Conservation (phyloP, 2,329 filamentous ascomycete species). For the Phaeosphaeriaceae sp. region DNA sequence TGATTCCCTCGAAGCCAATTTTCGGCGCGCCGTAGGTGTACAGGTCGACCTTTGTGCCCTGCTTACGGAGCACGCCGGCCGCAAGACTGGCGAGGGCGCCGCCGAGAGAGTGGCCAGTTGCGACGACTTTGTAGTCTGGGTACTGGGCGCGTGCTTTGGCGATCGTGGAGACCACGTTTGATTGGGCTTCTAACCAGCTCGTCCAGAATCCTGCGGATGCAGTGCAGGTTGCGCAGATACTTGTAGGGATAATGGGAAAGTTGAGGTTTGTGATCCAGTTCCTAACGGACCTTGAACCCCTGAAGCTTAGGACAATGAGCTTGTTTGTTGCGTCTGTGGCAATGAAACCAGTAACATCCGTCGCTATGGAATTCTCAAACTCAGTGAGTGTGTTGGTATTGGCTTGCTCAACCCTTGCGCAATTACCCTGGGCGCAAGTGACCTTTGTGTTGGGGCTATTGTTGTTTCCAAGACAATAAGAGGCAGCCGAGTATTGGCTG, state of each 20-base stretch:
- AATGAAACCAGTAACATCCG: slow-evolving; percentile 57
- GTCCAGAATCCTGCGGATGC: slow-evolving; percentile 65
- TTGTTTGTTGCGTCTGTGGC: slow-evolving; percentile 54
- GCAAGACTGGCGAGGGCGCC: slow-evolving; percentile 68
- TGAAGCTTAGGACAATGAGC: slow-evolving; percentile 66
- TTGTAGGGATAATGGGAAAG: slow-evolving; percentile 51
- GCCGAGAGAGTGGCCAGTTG: slow-evolving; percentile 74
- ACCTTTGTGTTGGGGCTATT: slow-evolving; percentile 52
- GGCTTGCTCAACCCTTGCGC: slow-evolving; percentile 56
- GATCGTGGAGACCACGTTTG: slow-evolving; percentile 53
- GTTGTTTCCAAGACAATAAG: slow-evolving; percentile 60
- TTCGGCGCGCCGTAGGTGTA: slow-evolving; percentile 73
- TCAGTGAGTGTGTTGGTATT: slow-evolving; percentile 55
- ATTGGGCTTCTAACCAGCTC: slow-evolving; percentile 64
- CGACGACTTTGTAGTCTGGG: slow-evolving; percentile 61
- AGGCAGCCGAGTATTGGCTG: slow-evolving; percentile 60
- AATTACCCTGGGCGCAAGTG: slow-evolving; percentile 55
- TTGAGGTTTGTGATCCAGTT: slow-evolving; percentile 67
- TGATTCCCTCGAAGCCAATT: slow-evolving; percentile 64
- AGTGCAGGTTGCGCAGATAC: slow-evolving; percentile 55
- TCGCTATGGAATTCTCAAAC: slow-evolving; percentile 52
- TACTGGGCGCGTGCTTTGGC: slow-evolving; percentile 52
- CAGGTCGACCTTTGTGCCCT: slow-evolving; percentile 59
- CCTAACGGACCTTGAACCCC: slow-evolving; percentile 63
- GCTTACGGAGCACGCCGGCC: slow-evolving; percentile 61